phyloP scores from a whole-genome alignment of 805 yeast species.

The Spathaspora girioi region DNA sequence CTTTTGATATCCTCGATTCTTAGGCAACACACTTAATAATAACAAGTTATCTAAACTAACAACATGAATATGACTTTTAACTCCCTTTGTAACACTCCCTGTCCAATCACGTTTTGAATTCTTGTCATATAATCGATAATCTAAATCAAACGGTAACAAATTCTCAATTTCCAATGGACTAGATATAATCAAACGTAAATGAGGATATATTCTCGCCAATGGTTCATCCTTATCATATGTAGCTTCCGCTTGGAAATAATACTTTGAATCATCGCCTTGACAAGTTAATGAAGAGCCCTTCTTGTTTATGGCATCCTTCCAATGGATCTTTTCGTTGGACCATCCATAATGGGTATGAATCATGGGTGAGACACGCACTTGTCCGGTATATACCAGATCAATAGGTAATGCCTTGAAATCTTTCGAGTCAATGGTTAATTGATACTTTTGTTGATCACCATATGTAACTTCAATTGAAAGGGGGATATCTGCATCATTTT shows the following conservation, averaged over 20 bases:
- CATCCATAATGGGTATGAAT: slow-evolving; percentile 56
- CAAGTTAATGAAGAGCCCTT: slow-evolving; percentile 59
- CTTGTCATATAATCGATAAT: slow-evolving; percentile 74
- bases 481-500: slow-evolving; percentile 58
- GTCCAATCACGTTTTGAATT: slow-evolving; percentile 65
- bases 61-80: slow-evolving; percentile 70
- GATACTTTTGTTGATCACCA: slow-evolving; percentile 29
- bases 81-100: slow-evolving; percentile 60
- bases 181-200: slow-evolving; percentile 68
- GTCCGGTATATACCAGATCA: slow-evolving; percentile 55
- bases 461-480: slow-evolving; percentile 45
- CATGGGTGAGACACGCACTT: slow-evolving; percentile 60
- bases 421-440: slow-evolving; percentile 48
- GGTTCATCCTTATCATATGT: slow-evolving; percentile 64
- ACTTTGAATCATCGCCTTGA: slow-evolving; percentile 43
- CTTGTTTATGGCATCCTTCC: slow-evolving; percentile 56
- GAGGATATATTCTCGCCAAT: slow-evolving; percentile 74
- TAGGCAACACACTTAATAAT: slow-evolving; percentile 65
- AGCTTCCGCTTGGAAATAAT: slow-evolving; percentile 73
- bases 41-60: slow-evolving; percentile 71
- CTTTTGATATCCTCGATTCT: slow-evolving; percentile 55
- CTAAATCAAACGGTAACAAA: slow-evolving; percentile 75
- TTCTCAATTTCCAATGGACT: slow-evolving; percentile 88
- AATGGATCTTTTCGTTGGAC: slow-evolving; percentile 63
- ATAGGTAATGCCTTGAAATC: slow-evolving; percentile 69